A percentile compares a stretch with the other conserved stretches of the same genome.
phyloP scores from a whole-genome alignment of 1,284 basidiomycete genomes.

The Sphagnurus paluster region DNA sequence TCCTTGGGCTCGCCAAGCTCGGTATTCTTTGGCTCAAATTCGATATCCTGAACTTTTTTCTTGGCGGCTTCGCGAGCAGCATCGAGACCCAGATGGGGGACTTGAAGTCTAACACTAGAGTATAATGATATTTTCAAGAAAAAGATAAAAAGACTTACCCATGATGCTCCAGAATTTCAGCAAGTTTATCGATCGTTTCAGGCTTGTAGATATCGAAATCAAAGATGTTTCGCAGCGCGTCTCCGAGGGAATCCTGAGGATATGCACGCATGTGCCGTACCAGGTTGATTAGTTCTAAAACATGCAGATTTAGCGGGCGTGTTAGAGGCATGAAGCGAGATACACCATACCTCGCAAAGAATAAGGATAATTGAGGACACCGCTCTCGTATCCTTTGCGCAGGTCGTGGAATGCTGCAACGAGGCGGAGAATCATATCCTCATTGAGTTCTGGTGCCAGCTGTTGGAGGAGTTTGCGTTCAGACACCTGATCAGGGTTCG shows the following conservation, averaged over 20 bases:
- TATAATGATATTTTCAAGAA: not conserved
- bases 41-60: slow-evolving; percentile 53
- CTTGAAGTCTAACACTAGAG: slow-evolving; percentile 42
- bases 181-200: slow-evolving; percentile 61
- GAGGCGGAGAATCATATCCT: slow-evolving; percentile 53
- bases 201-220: slow-evolving; percentile 69
- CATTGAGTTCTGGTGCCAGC: slow-evolving; percentile 57
- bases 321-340: not conserved
- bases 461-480: slow-evolving; percentile 58
- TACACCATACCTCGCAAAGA: slow-evolving; percentile 52
- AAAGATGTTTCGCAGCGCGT: slow-evolving; percentile 61
- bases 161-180: slow-evolving; percentile 55
- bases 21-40: slow-evolving; percentile 56
- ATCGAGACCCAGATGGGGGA: slow-evolving; percentile 52
- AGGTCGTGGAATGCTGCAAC: slow-evolving; percentile 66
- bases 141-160: slow-evolving; percentile 40
- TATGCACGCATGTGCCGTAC: slow-evolving; percentile 62
- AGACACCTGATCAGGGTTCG: slow-evolving; percentile 63
- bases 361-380: slow-evolving; percentile 61
- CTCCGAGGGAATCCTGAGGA: slow-evolving; percentile 54
- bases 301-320: not conserved
- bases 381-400: slow-evolving; percentile 54
- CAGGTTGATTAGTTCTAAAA: slow-evolving; percentile 63
- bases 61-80: slow-evolving; percentile 52
- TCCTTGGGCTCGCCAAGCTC: slow-evolving; percentile 54